A percentile compares a stretch with the other conserved stretches of the same genome.
Conservation (phyloP, 768 basidiomycete species). For the Gloeostereum incarnatum region DNA sequence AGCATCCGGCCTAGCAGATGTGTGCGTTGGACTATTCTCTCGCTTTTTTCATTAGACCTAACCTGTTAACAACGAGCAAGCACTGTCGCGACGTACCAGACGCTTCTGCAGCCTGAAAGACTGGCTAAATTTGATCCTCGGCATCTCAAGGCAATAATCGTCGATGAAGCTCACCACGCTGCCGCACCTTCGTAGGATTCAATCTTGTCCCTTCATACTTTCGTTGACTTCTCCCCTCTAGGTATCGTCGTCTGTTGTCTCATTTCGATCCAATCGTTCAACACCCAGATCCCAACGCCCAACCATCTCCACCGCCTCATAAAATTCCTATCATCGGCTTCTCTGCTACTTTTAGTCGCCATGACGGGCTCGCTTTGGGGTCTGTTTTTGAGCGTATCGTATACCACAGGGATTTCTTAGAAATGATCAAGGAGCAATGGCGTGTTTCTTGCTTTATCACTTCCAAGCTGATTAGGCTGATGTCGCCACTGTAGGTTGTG, state of each 20-base stretch:
- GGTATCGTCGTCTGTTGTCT: conserved; percentile 80
- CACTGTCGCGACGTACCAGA: conserved; percentile 88
- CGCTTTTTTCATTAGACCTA: not conserved
- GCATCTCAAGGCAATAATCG: conserved; percentile 62
- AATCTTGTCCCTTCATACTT: not conserved
- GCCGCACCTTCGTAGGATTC: conserved; percentile 78
- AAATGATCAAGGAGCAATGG: conserved; percentile 94
- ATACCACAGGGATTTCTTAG: conserved; percentile 83
- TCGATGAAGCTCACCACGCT: conserved; percentile 95
- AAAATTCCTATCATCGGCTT: conserved; percentile 85
- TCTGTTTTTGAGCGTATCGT: conserved; percentile 88
- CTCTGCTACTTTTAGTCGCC: conserved; percentile 89
- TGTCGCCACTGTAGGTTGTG: conserved; percentile 53
- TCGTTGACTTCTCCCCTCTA: conserved; percentile 7
- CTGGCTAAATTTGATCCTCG: conserved; percentile 68
- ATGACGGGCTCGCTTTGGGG: conserved; percentile 84
- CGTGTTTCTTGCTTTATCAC: conserved; percentile 15
- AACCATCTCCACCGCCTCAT: conserved; percentile 27
- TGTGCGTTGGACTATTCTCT: conserved; percentile 39
- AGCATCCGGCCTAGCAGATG: conserved; percentile 76
- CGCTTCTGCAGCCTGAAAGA: conserved; percentile 52
- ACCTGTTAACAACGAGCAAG: conserved; percentile 22
- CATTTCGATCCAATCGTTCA: conserved; percentile 67
- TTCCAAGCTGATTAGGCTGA: conserved; percentile 11
- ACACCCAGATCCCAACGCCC: conserved; percentile 35